Evolutionary conservation across 2,329 filamentous ascomycete genomes (phyloP).

Genomic region (Colletotrichum australisinense): DNA sequence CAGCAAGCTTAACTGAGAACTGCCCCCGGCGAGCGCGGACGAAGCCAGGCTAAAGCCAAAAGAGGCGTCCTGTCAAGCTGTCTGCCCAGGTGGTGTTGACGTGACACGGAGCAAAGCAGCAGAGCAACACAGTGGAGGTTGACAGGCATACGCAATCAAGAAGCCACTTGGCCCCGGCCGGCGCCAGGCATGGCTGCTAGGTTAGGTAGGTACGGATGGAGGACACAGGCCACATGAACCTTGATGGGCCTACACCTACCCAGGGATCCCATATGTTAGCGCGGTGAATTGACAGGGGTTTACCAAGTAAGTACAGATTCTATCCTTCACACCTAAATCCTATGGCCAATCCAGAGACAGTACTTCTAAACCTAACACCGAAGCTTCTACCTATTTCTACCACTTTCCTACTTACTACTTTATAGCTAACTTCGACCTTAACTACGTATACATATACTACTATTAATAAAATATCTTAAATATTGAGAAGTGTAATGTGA

Average conservation of each 20-base stretch:
- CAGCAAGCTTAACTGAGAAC: conserved; percentile 11
- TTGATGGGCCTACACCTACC: background rate
- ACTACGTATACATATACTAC: no score
- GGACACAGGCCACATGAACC: background rate
- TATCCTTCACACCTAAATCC: no score
- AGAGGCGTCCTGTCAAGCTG: conserved; percentile 19
- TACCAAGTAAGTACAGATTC: no score
- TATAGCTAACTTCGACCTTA: no score
- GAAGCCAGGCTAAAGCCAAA: conserved; percentile 17
- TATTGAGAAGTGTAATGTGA: no score
- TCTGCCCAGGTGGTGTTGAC: conserved; percentile 12
- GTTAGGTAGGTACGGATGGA: background rate
- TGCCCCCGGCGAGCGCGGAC: conserved; percentile 15
- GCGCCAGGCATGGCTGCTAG: background rate
- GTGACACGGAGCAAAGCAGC: conserved; percentile 21
- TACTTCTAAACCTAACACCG: no score
- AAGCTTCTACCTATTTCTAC: no score
- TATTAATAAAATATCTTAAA: no score
- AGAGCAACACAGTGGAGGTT: background rate
- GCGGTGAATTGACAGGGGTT: no score
- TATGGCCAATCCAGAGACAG: no score
- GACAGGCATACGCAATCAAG: conserved; percentile 21
- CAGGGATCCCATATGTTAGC: no score
- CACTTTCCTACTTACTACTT: no score
- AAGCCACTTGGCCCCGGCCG: conserved; percentile 24